Evolutionary conservation across 148 eudicot genomes (phyloP), one percentile per base, ranked within the genome.

Genomic region (Suaeda aralocaspica): DNA sequence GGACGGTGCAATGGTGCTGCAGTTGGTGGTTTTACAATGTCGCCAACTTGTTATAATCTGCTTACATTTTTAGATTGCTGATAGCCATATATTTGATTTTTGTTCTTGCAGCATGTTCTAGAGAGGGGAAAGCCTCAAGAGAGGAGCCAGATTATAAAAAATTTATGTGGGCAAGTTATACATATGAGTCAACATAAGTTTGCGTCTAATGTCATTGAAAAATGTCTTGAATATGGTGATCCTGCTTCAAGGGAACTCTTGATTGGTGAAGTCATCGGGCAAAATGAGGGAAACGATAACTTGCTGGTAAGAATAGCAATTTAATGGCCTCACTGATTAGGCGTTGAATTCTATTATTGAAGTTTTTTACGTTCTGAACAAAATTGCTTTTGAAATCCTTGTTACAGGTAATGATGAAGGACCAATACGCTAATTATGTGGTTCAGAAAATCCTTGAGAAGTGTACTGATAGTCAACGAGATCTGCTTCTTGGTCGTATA

Each of bases 111-210:
- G 96, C 92, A 90, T 86, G 90, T 88, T 11, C 72, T 90, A 67
- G 88, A 82, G 84, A 81, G 84, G 58, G 92, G 96, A 25, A 88
- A 83, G 53, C 83, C 85, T 39, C 77, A 79, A 44, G 96, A 90
- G 71, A 81, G 90, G 67, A 72, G 77, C 52, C 78, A 70, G 66
- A 82, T 87, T 22, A 80, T 87, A 39, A 74, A 48, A 57, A 84
- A 86, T 67, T 55, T 90, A 76, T 64, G 67, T 46, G 92, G 90
- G 63, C 79, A 81, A 67, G 81, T 90, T 59, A 87, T 87, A 66
- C 82, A 85, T 72, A 77, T 89, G 87, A 89, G 96, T 83, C 96
- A 89, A 79, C 92, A 89, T 69, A 89, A 87, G 77, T 89, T 87
- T 78, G 96, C 96, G 5, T 89, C 96, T 15, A 89, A 89, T 76